Percentiles rank a stretch among this genome's conserved stretches.
These are phyloP conservation scores for Lizonia empirigonia DNA, from an alignment of 2,329 filamentous ascomycete genomes.

Conservation along the genomic window DNA sequence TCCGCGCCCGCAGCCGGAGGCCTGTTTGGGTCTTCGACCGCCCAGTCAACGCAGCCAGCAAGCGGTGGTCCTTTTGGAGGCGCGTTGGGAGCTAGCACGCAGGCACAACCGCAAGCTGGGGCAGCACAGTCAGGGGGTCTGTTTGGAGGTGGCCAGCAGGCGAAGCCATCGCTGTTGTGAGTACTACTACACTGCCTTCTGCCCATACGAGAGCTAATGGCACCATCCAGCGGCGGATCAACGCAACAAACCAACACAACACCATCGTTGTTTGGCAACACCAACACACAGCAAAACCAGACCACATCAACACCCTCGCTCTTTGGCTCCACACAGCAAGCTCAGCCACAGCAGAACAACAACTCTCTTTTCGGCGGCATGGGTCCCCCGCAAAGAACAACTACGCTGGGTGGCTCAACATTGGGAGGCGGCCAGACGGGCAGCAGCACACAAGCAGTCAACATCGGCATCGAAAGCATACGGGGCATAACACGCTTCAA, in stretches of 20 bases:
- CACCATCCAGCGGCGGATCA: slow-evolving; percentile 40
- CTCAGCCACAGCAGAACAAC: slow-evolving; percentile 40
- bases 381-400: slow-evolving; percentile 34
- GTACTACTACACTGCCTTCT: slow-evolving; percentile 22
- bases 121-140: slow-evolving; percentile 40
- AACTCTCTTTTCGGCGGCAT: slow-evolving; percentile 43
- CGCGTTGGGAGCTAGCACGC: slow-evolving; percentile 36
- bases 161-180: slow-evolving; percentile 48
- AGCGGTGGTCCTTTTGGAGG: slow-evolving; percentile 44
- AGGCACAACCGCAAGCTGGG: slow-evolving; percentile 27
- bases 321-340: slow-evolving; percentile 36
- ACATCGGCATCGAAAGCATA: slow-evolving; percentile 63
- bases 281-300: slow-evolving; percentile 38
- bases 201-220: slow-evolving; percentile 34
- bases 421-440: slow-evolving; percentile 35
- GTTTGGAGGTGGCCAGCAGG: slow-evolving; percentile 35
- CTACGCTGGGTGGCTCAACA: slow-evolving; percentile 34
- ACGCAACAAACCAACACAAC: slow-evolving; percentile 37
- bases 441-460: slow-evolving; percentile 33
- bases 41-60: slow-evolving; percentile 34
- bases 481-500: slow-evolving; percentile 89
- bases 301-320: slow-evolving; percentile 39
- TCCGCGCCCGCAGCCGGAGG: slow-evolving; percentile 34
- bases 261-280: slow-evolving; percentile 41
- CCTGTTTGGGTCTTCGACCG: slow-evolving; percentile 45